A percentile compares a stretch with the other conserved stretches of the same genome.
These are phyloP conservation scores for Solanum chiquidenum DNA, from an alignment of 257 asterid genomes.

Conservation along the genomic window DNA sequence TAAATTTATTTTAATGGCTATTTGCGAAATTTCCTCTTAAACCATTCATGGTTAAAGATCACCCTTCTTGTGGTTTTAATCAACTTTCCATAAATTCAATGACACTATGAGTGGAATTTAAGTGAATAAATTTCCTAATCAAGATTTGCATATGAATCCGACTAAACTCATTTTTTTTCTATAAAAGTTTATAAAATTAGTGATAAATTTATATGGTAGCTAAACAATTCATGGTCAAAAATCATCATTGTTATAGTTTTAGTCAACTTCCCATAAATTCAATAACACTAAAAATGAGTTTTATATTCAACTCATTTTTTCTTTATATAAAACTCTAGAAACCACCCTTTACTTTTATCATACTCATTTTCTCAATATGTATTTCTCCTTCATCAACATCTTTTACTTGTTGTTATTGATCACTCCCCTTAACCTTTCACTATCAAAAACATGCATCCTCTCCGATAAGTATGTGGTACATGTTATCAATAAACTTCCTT, in stretches of 20 bases:
- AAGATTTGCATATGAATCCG: too few relatives aligned
- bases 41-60: too few relatives aligned
- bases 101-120: neutral
- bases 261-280: too few relatives aligned
- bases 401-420: neutral
- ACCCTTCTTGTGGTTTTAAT: too few relatives aligned
- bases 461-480: neutral
- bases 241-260: too few relatives aligned
- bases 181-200: neutral
- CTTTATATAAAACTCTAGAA: too few relatives aligned
- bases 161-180: too few relatives aligned
- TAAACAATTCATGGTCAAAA: too few relatives aligned
- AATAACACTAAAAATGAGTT: too few relatives aligned
- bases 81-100: too few relatives aligned
- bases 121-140: neutral
- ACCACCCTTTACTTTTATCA: neutral
- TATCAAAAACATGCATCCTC: neutral
- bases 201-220: neutral
- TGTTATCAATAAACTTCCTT: neutral
- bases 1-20: too few relatives aligned
- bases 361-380: neutral
- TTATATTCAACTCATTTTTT: neutral
- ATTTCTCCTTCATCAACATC: neutral
- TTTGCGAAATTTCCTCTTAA: too few relatives aligned
- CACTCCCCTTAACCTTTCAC: neutral